Evolutionary conservation across 441 rosid genomes (phyloP).

Genomic region (Lepidium campestre): DNA sequence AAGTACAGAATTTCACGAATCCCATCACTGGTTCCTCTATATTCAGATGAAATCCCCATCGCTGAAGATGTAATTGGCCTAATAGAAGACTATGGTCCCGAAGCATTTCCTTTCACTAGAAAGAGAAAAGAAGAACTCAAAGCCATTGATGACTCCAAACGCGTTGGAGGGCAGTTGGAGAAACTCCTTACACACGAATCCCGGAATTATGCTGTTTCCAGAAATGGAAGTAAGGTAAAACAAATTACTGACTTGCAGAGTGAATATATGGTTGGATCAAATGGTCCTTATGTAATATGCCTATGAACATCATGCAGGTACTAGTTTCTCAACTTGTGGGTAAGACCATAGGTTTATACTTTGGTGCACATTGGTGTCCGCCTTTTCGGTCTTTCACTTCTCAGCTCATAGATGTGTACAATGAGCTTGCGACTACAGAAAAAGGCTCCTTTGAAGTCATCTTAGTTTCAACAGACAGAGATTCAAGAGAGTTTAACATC

Average conservation of each 20-base stretch:
- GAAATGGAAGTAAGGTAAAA: conserved; percentile 50
- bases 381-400: conserved; percentile 66
- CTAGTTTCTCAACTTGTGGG: conserved; percentile 53
- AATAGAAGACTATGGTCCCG: conserved; percentile 63
- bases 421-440: conserved; percentile 30
- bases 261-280: neutral
- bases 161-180: conserved; percentile 52
- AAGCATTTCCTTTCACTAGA: conserved; percentile 69
- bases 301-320: conserved; percentile 32
- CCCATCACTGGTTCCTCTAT: conserved; percentile 53
- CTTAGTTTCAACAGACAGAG: conserved; percentile 64
- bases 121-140: conserved; percentile 59
- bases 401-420: conserved; percentile 53
- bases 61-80: conserved; percentile 58
- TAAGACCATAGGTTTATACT: conserved; percentile 71
- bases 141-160: conserved; percentile 48
- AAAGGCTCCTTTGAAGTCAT: conserved; percentile 46
- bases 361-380: conserved; percentile 78
- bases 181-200: conserved; percentile 51
- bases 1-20: conserved; percentile 45
- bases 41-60: conserved; percentile 33
- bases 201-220: conserved; percentile 42
- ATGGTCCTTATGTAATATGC: neutral
- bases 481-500: conserved; percentile 46
- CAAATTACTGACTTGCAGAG: neutral